phyloP scores from a whole-genome alignment of 495 filamentous ascomycete species.

The Aspergillus taichungensis region DNA sequence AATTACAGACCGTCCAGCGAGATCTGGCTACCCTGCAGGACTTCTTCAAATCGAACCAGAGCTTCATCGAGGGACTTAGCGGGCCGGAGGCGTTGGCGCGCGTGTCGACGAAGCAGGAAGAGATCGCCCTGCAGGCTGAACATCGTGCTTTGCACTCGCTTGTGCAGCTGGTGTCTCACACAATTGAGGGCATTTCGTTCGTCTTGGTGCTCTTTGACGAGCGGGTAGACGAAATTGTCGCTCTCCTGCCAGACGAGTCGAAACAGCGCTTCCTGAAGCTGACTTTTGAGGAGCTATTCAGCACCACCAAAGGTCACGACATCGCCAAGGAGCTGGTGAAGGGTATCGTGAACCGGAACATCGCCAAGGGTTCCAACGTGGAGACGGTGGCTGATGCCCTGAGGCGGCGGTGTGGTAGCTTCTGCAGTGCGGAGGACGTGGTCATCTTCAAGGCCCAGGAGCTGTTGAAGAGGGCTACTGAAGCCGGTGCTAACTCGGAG shows the following conservation, averaged over 20 bases:
- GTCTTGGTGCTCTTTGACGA: conserved; percentile 90
- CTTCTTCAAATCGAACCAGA: conserved; percentile 77
- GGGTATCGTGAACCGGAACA: conserved; percentile 95
- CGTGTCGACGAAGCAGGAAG: conserved; percentile 70
- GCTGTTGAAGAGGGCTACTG: conserved; percentile 74
- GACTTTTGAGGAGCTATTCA: conserved; percentile 82
- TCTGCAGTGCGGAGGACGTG: conserved; percentile 94
- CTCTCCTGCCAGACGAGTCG: conserved; percentile 60
- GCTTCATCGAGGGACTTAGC: conserved; percentile 83
- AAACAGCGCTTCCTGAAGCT: conserved; percentile 61
- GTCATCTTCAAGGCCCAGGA: conserved; percentile 98
- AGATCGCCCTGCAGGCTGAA: conserved; percentile 82
- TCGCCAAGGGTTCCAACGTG: conserved; percentile 89
- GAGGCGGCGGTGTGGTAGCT: conserved; percentile 81
- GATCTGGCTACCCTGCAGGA: conserved; percentile 67
- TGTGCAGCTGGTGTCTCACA: conserved; percentile 67
- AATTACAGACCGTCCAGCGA: conserved; percentile 67
- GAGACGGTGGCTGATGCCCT: conserved; percentile 94
- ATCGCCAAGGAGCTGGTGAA: conserved; percentile 96
- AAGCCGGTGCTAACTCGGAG: conserved; percentile 65
- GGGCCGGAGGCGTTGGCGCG: conserved; percentile 72
- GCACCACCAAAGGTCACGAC: conserved; percentile 66
- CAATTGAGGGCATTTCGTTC: conserved; percentile 94
- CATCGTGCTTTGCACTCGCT: conserved; percentile 86
- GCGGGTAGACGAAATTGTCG: conserved; percentile 76